phyloP scores from a whole-genome alignment of 306 rosid species.

The Fagus sylvatica region DNA sequence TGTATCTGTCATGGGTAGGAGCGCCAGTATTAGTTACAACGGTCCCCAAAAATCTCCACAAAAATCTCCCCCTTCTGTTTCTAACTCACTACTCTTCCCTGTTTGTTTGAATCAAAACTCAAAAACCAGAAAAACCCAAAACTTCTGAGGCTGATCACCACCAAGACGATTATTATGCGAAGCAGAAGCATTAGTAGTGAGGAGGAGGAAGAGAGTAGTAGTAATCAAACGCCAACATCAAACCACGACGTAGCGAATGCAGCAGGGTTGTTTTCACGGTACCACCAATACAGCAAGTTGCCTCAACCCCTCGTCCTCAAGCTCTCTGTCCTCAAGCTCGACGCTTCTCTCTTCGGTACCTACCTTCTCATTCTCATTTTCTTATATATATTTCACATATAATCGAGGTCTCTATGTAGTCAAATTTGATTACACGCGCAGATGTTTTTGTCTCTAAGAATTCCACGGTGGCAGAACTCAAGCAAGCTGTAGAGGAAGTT shows the following conservation, averaged over 20 bases:
- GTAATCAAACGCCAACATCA: background rate
- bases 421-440: constrained; percentile 24
- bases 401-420: too few species aligned
- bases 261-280: background rate
- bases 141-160: too few species aligned
- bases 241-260: constrained; percentile 18
- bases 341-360: constrained; percentile 52
- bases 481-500: constrained; percentile 41
- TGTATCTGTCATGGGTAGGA: too few species aligned
- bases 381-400: too few species aligned
- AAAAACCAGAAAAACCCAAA: too few species aligned
- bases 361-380: background rate
- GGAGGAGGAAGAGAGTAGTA: background rate
- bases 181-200: background rate
- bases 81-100: too few species aligned
- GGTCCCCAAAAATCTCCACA: too few species aligned
- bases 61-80: too few species aligned
- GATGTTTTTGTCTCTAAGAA: constrained; percentile 35
- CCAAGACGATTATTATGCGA: too few species aligned
- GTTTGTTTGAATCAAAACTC: too few species aligned
- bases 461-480: constrained; percentile 47
- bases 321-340: constrained; percentile 53
- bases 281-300: constrained; percentile 29
- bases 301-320: constrained; percentile 36
- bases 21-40: too few species aligned